phyloP scores from a whole-genome alignment of 495 filamentous ascomycete genomes.

The Penicillium angulare region DNA sequence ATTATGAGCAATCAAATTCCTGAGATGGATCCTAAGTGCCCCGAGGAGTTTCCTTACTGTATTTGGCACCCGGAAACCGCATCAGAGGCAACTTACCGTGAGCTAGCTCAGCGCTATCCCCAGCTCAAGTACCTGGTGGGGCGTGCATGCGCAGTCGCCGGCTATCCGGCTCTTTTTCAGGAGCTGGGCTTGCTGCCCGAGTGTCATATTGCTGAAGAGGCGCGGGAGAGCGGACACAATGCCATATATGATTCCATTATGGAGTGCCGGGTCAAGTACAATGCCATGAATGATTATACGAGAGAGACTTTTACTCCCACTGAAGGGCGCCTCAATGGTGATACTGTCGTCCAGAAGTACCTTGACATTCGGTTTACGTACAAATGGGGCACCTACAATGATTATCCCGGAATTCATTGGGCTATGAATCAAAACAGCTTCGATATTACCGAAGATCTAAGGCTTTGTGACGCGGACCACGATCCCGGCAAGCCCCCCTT shows the following conservation, averaged over 20 bases:
- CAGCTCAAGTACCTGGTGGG: constrained; percentile 17
- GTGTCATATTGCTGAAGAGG: constrained; percentile 21
- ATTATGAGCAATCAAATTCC: constrained; percentile 7
- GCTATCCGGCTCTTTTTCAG: constrained; percentile 16
- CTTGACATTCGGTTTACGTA: neutral
- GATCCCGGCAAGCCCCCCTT: neutral
- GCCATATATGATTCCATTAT: constrained; percentile 20
- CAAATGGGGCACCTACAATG: neutral
- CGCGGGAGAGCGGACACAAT: constrained; percentile 12
- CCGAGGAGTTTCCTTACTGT: constrained; percentile 3
- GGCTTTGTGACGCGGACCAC: neutral
- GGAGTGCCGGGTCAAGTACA: constrained; percentile 7
- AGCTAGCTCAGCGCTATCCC: constrained; percentile 11
- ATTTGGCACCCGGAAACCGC: constrained; percentile 34
- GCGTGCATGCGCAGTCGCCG: constrained; percentile 22
- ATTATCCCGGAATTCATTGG: no score
- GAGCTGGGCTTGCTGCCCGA: constrained; percentile 25
- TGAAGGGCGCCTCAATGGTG: neutral
- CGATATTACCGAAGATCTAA: constrained; percentile 1
- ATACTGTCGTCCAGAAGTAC: neutral
- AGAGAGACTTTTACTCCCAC: neutral
- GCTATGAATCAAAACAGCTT: no score
- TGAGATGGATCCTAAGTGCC: neutral
- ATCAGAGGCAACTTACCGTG: constrained; percentile 24
- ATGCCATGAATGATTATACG: constrained; percentile 3